These are phyloP conservation scores for Tetrahymena elliotti DNA, from an alignment of 73 alveolate genomes.

Conservation along the genomic window DNA sequence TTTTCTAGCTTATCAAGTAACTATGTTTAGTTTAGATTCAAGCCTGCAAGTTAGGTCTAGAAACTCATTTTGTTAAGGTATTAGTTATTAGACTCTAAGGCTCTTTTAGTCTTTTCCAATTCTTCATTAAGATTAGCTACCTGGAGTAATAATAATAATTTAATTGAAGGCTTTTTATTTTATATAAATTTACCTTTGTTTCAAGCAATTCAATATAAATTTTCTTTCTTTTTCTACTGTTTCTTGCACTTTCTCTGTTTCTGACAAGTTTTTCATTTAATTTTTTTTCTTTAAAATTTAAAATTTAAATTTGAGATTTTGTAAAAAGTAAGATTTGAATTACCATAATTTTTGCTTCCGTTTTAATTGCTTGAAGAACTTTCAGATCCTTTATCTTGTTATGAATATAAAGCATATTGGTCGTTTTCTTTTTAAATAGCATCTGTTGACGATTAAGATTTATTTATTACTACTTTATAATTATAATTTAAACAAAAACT, in stretches of 20 bases:
- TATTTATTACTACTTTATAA: neutral
- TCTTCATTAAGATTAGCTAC: conserved; percentile 24
- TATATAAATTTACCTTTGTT: conserved; percentile 6
- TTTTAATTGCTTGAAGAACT: neutral
- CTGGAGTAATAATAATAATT: neutral
- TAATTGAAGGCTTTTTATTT: neutral
- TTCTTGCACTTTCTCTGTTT: conserved; percentile 45
- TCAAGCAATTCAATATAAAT: conserved; percentile 38
- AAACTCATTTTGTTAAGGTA: conserved; percentile 31
- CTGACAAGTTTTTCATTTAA: conserved; percentile 21
- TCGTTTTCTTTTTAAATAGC: neutral
- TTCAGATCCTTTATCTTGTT: neutral
- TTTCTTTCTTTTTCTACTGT: conserved; percentile 43
- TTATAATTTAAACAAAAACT: no score
- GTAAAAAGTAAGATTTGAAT: neutral
- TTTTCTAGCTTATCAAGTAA: conserved; percentile 34
- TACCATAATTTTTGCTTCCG: neutral
- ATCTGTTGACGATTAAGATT: neutral
- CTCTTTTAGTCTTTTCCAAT: conserved; percentile 19
- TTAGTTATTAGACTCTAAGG: conserved; percentile 25
- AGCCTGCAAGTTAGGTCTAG: conserved; percentile 20
- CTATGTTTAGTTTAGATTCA: conserved; percentile 10
- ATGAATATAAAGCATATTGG: neutral
- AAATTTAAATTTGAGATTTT: neutral
- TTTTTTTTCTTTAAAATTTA: conserved; percentile 3